Evolutionary conservation across 2,329 filamentous ascomycete species (phyloP).

Genomic region (Clarireedia hainanense): DNA sequence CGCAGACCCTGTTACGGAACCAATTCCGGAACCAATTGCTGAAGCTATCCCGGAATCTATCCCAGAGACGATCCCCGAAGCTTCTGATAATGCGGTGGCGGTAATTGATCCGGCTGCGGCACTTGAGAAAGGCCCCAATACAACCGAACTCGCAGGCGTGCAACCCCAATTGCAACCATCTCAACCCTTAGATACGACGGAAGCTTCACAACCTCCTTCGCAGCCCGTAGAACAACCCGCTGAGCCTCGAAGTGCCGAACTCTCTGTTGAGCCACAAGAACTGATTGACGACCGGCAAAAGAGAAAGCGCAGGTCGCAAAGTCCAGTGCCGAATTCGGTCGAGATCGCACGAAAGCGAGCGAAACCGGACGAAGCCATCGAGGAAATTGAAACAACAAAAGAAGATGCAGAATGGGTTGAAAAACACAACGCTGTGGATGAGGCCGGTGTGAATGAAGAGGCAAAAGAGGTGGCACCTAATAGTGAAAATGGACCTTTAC

Average conservation of each 20-base stretch:
- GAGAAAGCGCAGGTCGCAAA: conserved; percentile 59
- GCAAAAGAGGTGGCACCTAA: background rate
- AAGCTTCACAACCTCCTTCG: conserved; percentile 13
- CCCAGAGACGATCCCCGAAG: background rate
- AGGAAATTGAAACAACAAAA: conserved; percentile 12
- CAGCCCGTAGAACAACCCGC: conserved; percentile 10
- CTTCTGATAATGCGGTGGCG: background rate
- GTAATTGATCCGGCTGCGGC: background rate
- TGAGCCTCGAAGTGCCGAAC: conserved; percentile 10
- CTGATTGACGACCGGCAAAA: conserved; percentile 49
- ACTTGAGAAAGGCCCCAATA: background rate
- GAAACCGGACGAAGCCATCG: conserved; percentile 33
- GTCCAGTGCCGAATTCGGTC: conserved; percentile 47
- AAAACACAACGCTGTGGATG: conserved; percentile 21
- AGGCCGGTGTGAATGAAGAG: conserved; percentile 10
- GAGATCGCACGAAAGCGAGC: conserved; percentile 48
- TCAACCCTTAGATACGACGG: conserved; percentile 14
- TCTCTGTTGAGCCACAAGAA: conserved; percentile 27
- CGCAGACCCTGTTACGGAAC: background rate
- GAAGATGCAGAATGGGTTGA: conserved; percentile 20
- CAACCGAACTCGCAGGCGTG: background rate
- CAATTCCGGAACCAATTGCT: background rate
- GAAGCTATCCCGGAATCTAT: background rate
- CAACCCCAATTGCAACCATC: background rate
- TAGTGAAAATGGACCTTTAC: conserved; percentile 7